These are phyloP conservation scores for Dictyostelium purpureum DNA, from an alignment of 78 protist species.

Conservation along the genomic window DNA sequence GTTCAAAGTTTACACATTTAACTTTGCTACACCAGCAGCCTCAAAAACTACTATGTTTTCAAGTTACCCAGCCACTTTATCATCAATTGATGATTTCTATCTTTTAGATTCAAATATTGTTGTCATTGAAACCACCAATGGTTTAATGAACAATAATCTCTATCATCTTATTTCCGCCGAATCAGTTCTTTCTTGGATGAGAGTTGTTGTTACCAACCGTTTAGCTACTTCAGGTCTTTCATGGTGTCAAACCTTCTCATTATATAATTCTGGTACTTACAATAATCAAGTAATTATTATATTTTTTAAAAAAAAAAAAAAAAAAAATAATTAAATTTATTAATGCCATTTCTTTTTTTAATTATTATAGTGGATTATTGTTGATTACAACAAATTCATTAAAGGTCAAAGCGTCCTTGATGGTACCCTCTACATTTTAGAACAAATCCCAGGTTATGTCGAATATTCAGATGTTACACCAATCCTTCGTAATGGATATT, in stretches of 20 bases:
- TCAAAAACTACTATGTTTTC: slow-evolving; percentile 44
- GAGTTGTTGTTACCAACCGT: slow-evolving; percentile 67
- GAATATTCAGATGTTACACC: slow-evolving; percentile 66
- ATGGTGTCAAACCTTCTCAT: slow-evolving; percentile 51
- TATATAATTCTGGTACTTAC: slow-evolving; percentile 89
- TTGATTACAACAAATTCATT: slow-evolving; percentile 86
- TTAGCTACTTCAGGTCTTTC: slow-evolving; percentile 38
- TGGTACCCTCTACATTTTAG: slow-evolving; percentile 84
- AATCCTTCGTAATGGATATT: slow-evolving; percentile 79
- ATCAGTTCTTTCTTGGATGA: slow-evolving; percentile 76
- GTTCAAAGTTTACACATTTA: slow-evolving; percentile 81
- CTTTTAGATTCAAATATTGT: slow-evolving; percentile 65
- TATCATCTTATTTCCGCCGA: slow-evolving; percentile 54
- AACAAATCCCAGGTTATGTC: slow-evolving; percentile 91
- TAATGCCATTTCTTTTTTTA: too few species aligned
- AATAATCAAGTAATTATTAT: too few species aligned
- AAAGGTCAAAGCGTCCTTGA: slow-evolving; percentile 68
- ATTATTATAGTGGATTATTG: slow-evolving; percentile 89
- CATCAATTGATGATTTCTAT: slow-evolving; percentile 88
- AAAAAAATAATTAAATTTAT: too few species aligned
- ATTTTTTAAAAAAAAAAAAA: too few species aligned
- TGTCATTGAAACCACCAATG: slow-evolving; percentile 88
- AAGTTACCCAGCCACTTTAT: slow-evolving; percentile 77
- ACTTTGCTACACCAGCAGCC: too few species aligned
- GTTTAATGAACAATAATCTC: slow-evolving; percentile 66